These are phyloP conservation scores for Colletotrichum magnum DNA, from an alignment of 2,329 filamentous ascomycete genomes.

Conservation along the genomic window DNA sequence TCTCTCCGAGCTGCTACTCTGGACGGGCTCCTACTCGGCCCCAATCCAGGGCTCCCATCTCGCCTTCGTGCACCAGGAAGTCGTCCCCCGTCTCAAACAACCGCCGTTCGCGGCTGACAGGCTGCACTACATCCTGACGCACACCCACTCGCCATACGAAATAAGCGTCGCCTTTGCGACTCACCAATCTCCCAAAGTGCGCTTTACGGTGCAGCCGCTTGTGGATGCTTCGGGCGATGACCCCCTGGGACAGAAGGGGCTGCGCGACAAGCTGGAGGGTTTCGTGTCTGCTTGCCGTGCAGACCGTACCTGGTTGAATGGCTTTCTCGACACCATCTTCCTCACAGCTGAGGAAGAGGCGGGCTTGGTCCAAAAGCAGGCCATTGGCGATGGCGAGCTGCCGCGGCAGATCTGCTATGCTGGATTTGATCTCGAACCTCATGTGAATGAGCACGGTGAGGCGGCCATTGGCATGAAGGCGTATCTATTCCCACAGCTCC, in stretches of 20 bases:
- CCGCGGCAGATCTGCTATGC: constrained; percentile 17
- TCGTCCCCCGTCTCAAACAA: constrained; percentile 21
- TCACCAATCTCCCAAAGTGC: constrained; percentile 15
- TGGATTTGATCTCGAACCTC: constrained; percentile 27
- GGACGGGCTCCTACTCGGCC: constrained; percentile 22
- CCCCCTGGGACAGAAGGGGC: constrained; percentile 13
- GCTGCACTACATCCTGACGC: constrained; percentile 21
- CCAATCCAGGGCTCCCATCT: constrained; percentile 23
- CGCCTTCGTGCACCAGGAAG: constrained; percentile 22
- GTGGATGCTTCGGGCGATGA: neutral
- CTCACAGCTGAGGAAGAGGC: constrained; percentile 16
- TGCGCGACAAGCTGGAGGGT: constrained; percentile 24
- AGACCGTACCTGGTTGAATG: constrained; percentile 16
- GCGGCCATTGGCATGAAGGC: constrained; percentile 24
- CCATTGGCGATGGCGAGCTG: neutral
- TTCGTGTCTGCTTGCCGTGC: constrained; percentile 16
- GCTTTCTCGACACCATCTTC: constrained; percentile 18
- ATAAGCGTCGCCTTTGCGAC: constrained; percentile 27
- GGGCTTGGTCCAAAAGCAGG: neutral
- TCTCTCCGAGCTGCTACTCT: constrained; percentile 23
- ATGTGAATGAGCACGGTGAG: constrained; percentile 3
- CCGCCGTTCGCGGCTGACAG: constrained; percentile 8
- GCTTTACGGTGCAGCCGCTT: constrained; percentile 29
- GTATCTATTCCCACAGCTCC: constrained; percentile 31
- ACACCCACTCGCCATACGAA: constrained; percentile 23